Base-by-base conservation (phyloP, 148 eudicot species). In the Amaranthus cruentus region DNA sequence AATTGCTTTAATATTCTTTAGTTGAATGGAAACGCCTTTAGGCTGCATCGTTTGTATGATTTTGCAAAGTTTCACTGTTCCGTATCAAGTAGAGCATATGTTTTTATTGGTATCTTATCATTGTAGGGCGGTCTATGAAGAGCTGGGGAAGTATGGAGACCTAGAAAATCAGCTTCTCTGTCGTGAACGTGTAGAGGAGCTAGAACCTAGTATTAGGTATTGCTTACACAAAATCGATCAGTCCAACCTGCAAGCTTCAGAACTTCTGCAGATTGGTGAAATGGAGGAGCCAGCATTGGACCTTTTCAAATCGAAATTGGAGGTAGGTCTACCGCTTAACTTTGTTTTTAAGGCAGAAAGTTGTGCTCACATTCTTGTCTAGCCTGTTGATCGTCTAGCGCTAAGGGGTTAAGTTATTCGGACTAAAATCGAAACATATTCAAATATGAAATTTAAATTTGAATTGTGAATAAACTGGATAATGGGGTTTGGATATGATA, bases 271-370 rank as follows among this genome's bases (percentile, higher is more conserved):
- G 68, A 85, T 90, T 73, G 96, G 97, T 83, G 98, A 94, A 80
- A 89, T 89, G 93, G 98, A 94, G 79, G 98, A 97, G 67, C 98
- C 96, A 69, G 97, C 98, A 7, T 71, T 94, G 81, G 97, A 91
- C 76, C 93, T 91, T 83, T 91, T 95, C 83, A 95, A 82, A 84
- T 88, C 97, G 58, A 95, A 95, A 77, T 69, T 95, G 73, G 98
- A 91, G 91, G 97, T 90, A 72, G 62, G 73, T 49, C 18, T 65
- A 21, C 12, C 62, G 51, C 18, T 28, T 18, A 15, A 2, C 56
- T 48, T 62, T 13, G 47, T 21, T 28, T 46, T 66, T 52, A 38
- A 54, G 43, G 43, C 15, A 10, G 57, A 21, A 68, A 10, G 50
- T 47, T 64, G 6, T 42, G 13, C 48, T 67, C 11, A 46, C n/a